These are phyloP conservation scores for Candida jianshihensis DNA, from an alignment of 805 yeast genomes.

Conservation along the genomic window DNA sequence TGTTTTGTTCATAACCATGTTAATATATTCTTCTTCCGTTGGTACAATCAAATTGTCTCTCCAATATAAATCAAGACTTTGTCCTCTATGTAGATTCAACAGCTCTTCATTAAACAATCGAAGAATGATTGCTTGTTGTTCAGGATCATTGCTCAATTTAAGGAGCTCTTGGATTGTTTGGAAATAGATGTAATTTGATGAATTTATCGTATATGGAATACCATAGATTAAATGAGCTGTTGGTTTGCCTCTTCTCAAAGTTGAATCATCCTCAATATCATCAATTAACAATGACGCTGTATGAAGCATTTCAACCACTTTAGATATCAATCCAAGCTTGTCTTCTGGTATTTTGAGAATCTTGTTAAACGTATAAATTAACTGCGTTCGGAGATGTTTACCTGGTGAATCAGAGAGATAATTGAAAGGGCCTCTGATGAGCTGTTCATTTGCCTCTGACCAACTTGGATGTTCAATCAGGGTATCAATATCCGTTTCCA, in stretches of 20 bases:
- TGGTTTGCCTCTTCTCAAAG: slow-evolving; percentile 66
- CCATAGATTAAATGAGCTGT: slow-evolving; percentile 79
- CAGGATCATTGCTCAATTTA: slow-evolving; percentile 18
- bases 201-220: slow-evolving; percentile 69
- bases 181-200: slow-evolving; percentile 80
- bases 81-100: slow-evolving; percentile 81
- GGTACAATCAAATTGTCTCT: slow-evolving; percentile 61
- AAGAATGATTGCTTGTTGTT: slow-evolving; percentile 1
- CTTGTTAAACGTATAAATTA: slow-evolving; percentile 49
- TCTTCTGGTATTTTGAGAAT: slow-evolving; percentile 37
- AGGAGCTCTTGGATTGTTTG: slow-evolving; percentile 50
- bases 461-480: neutral
- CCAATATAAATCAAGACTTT: slow-evolving; percentile 87
- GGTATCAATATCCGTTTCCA: neutral
- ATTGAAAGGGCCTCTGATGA: slow-evolving; percentile 19
- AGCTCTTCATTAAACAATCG: slow-evolving; percentile 59
- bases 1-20: slow-evolving; percentile 83
- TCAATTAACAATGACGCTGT: slow-evolving; percentile 68
- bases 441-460: neutral
- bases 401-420: slow-evolving; percentile 20
- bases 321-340: slow-evolving; percentile 33
- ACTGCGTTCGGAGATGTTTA: slow-evolving; percentile 20
- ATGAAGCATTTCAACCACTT: slow-evolving; percentile 54
- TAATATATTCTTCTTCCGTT: slow-evolving; percentile 52
- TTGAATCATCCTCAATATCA: slow-evolving; percentile 80